Evolutionary conservation across 768 basidiomycete genomes (phyloP).

Genomic region (Boletus sp.): DNA sequence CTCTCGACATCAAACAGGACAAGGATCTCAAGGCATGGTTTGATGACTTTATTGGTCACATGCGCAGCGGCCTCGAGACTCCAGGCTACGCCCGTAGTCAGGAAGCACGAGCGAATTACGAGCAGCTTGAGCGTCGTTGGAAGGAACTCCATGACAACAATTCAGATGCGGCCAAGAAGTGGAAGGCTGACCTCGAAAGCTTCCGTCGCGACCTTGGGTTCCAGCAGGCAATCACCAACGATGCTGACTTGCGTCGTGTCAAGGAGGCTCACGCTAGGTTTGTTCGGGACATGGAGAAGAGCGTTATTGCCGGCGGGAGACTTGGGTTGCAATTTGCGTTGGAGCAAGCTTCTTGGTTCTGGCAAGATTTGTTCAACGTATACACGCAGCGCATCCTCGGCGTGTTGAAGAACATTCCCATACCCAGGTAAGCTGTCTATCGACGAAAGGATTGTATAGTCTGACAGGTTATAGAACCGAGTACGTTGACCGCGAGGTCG

Average conservation of each 20-base stretch:
- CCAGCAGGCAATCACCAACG: slow-evolving; percentile 44
- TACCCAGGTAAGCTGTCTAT: slow-evolving; percentile 52
- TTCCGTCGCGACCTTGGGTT: slow-evolving; percentile 48
- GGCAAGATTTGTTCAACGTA: slow-evolving; percentile 79
- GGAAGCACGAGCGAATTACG: slow-evolving; percentile 38
- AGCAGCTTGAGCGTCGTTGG: slow-evolving; percentile 52
- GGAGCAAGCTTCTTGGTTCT: slow-evolving; percentile 71
- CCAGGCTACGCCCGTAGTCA: slow-evolving; percentile 54
- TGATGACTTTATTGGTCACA: slow-evolving; percentile 49
- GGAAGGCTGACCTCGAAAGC: slow-evolving; percentile 48
- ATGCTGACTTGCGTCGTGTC: slow-evolving; percentile 48
- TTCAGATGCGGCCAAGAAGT: slow-evolving; percentile 43
- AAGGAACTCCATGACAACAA: slow-evolving; percentile 44
- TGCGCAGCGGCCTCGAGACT: slow-evolving; percentile 47
- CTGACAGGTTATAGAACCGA: slow-evolving; percentile 50
- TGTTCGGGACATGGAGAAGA: slow-evolving; percentile 46
- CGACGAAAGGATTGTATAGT: neutral
- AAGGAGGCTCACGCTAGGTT: slow-evolving; percentile 49
- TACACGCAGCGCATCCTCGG: slow-evolving; percentile 61
- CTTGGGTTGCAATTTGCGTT: slow-evolving; percentile 49
- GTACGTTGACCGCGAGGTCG: slow-evolving; percentile 64
- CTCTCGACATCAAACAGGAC: slow-evolving; percentile 53
- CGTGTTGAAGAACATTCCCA: slow-evolving; percentile 60
- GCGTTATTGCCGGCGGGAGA: slow-evolving; percentile 38
- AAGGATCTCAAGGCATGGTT: slow-evolving; percentile 52